Base-by-base conservation (phyloP, 2,329 filamentous ascomycete species). In the Ascochyta fabae region DNA sequence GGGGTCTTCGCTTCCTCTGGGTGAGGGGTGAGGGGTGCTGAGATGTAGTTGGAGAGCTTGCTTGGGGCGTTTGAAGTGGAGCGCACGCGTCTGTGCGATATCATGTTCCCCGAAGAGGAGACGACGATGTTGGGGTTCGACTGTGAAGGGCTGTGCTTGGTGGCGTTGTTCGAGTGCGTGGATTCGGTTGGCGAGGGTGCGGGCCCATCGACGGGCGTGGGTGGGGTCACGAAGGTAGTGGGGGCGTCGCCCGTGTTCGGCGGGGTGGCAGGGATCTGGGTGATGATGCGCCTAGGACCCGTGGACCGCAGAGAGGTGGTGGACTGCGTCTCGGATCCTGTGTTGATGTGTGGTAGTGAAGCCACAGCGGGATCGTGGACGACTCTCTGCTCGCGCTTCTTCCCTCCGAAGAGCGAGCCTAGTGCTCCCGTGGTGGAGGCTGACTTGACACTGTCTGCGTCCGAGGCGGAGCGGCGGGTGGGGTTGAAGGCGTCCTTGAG, bases 41-140 rank as follows among this genome's bases (percentile, higher is more conserved):
- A 59, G 84, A 86, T 50, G 84, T 83, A 61, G 87, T 87, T 92
- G 29, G 93, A 96, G 34, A 97, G 83, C 77, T 96, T 97, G 82
- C 92, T 97, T 29, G 92, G 93, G 39, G 72, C 70, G 59, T 76
- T 77, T 49, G 84, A 85, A 52, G 82, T 79, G 62, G 86, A 88
- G 64, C 84, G 81, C 54, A 81, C 81, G 34, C 85, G 80, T 79
- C 80, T 86, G 82, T 93, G 90, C 54, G 88, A 85, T 77, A 88
- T 91, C 85, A 91, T 90, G 69, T 84, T 88, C 68, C 85, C 86
- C 63, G 86, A 84, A 34, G 85, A 80, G 61, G 88, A 86, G 41
- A 85, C 81, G 38, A 84, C 82, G 59, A 87, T 83, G 81, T 67
- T 81, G 69, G 60, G 77, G 73, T 55, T 80, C 72, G 60, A 77